Percentiles rank a stretch among this genome's conserved stretches.
phyloP scores from a whole-genome alignment of 371 early-diverging fungal genomes.

The Mucor indicus region DNA sequence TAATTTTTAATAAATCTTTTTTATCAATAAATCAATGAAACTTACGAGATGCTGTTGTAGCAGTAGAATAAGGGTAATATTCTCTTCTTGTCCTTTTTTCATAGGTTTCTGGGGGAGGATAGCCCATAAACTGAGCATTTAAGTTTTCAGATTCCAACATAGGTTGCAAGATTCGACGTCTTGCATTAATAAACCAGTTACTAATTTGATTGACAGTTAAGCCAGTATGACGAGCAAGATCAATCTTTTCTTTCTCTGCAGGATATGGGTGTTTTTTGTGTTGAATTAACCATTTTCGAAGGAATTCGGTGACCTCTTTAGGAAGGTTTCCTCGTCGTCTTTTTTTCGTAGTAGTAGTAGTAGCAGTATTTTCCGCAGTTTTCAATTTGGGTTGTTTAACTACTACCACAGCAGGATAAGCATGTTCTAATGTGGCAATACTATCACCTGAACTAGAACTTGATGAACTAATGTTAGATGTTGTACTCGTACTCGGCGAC shows the following conservation, averaged over 20 bases:
- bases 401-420: too few species aligned
- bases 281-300: constrained; percentile 75
- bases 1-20: too few species aligned
- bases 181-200: constrained; percentile 91
- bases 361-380: neutral
- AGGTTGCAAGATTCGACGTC: constrained; percentile 67
- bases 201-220: constrained; percentile 79
- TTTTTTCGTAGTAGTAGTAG: constrained; percentile 16
- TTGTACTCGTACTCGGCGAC: constrained; percentile 28
- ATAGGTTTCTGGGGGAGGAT: too few species aligned
- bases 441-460: constrained; percentile 27
- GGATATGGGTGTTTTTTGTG: constrained; percentile 84
- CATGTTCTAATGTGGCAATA: too few species aligned
- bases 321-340: constrained; percentile 64
- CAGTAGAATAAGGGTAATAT: too few species aligned
- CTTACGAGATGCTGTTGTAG: too few species aligned
- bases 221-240: constrained; percentile 62
- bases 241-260: constrained; percentile 73
- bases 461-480: too few species aligned
- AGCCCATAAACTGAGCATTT: constrained; percentile 22
- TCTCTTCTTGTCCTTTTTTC: too few species aligned
- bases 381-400: too few species aligned
- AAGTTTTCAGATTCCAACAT: constrained; percentile 43
- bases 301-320: constrained; percentile 60
- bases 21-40: too few species aligned